Conservation (phyloP, 257 asterid genomes). For the Perilla frutescens region DNA sequence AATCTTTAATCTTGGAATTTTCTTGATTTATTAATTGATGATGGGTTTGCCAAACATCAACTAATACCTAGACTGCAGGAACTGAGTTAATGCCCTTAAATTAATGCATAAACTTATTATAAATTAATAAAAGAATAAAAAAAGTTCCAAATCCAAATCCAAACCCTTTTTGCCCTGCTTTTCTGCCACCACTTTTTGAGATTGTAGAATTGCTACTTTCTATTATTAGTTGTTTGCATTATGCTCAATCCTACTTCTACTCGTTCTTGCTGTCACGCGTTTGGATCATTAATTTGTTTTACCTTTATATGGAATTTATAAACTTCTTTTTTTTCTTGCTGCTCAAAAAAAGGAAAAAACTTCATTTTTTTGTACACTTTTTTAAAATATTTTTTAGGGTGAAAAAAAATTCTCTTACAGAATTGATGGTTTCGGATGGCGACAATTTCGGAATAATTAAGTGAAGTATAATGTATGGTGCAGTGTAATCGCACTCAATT, state of each 20-base stretch:
- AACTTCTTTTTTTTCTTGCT: too few species aligned
- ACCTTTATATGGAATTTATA: too few species aligned
- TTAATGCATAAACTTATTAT: neutral
- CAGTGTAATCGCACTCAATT: too few species aligned
- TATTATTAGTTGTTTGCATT: too few species aligned
- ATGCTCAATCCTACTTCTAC: neutral
- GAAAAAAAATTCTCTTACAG: too few species aligned
- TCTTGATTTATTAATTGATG: neutral
- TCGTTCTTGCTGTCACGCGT: slow-evolving; percentile 5
- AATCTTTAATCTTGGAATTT: neutral
- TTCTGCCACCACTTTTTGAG: neutral
- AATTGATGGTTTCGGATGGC: too few species aligned
- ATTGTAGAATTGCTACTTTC: neutral
- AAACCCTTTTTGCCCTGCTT: neutral
- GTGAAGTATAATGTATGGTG: too few species aligned
- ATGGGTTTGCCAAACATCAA: neutral
- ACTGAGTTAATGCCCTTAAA: neutral
- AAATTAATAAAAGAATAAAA: neutral
- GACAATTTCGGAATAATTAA: too few species aligned
- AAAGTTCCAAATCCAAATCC: slow-evolving; percentile 32
- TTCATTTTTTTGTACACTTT: too few species aligned
- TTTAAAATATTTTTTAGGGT: too few species aligned
- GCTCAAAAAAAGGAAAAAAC: too few species aligned
- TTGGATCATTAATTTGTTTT: neutral
- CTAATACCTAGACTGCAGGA: slow-evolving; percentile 4